Evolutionary conservation across 2,329 filamentous ascomycete genomes (phyloP).

Genomic region (Akanthomyces dipterigenus): DNA sequence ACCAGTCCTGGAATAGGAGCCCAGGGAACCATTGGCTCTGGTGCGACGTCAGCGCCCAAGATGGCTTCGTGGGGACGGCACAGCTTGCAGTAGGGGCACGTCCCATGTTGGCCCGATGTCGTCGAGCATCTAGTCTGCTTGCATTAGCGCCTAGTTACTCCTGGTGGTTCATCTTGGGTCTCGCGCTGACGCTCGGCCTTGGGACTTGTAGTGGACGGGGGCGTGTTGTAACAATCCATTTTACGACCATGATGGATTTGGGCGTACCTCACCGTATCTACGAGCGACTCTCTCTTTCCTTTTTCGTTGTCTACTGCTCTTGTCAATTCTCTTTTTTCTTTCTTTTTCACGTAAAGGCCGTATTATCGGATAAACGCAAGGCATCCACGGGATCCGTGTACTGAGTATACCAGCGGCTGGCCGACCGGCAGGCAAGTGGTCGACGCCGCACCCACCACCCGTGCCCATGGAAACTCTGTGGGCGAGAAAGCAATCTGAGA

Average conservation of each 20-base stretch:
- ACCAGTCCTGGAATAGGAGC: not conserved
- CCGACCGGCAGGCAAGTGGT: not conserved
- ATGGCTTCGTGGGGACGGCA: not conserved
- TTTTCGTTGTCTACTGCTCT: not conserved
- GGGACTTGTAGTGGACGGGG: not conserved
- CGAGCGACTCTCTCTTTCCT: not conserved
- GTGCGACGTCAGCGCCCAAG: not conserved
- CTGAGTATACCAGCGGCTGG: too few relatives aligned
- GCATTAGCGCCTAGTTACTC: not conserved
- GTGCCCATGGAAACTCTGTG: not conserved
- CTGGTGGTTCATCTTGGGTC: not conserved
- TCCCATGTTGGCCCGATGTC: conserved; percentile 3
- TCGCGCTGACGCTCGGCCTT: not conserved
- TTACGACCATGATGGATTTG: not conserved
- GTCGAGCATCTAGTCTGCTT: not conserved
- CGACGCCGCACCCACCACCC: not conserved
- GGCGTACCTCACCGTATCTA: not conserved
- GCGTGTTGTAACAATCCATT: not conserved
- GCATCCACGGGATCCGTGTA: too few relatives aligned
- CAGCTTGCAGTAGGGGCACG: not conserved
- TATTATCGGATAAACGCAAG: not conserved
- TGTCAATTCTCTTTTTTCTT: not conserved
- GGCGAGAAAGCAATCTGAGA: not conserved
- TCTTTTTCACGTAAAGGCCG: not conserved
- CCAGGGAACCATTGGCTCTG: not conserved